Evolutionary conservation across 2,329 filamentous ascomycete genomes (phyloP).

Genomic region (Ceratocystis alfenasii): DNA sequence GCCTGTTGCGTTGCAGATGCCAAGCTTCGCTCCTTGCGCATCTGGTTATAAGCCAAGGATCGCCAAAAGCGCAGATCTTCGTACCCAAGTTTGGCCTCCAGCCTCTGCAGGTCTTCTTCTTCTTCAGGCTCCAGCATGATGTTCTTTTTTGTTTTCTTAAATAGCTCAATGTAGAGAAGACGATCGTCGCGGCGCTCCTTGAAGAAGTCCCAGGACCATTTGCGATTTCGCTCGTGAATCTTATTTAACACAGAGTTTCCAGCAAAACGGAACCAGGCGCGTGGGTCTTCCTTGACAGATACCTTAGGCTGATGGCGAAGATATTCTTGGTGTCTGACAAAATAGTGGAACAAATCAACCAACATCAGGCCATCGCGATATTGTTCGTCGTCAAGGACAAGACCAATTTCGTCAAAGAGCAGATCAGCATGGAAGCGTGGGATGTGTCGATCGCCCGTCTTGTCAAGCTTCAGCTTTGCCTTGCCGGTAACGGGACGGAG

Average conservation of each 20-base stretch:
- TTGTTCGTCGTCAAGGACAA: slow-evolving; percentile 94
- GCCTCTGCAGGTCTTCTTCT: slow-evolving; percentile 54
- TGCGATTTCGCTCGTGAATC: slow-evolving; percentile 84
- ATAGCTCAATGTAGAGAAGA: slow-evolving; percentile 76
- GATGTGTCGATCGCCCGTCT: slow-evolving; percentile 65
- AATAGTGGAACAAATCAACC: slow-evolving; percentile 96
- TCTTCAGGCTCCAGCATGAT: slow-evolving; percentile 59
- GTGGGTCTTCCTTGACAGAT: slow-evolving; percentile 75
- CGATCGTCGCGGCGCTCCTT: slow-evolving; percentile 85
- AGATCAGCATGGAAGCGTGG: slow-evolving; percentile 85
- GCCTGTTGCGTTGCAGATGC: slow-evolving; percentile 11
- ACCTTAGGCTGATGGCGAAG: slow-evolving; percentile 81
- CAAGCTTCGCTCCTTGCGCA: slow-evolving; percentile 62
- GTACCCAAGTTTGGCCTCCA: slow-evolving; percentile 83
- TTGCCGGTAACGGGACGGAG: slow-evolving; percentile 90
- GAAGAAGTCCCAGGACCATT: slow-evolving; percentile 96
- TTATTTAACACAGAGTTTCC: slow-evolving; percentile 80
- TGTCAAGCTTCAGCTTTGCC: slow-evolving; percentile 89
- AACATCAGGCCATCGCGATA: slow-evolving; percentile 97
- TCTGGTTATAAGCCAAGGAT: slow-evolving; percentile 81
- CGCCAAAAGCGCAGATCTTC: slow-evolving; percentile 97
- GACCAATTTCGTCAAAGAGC: slow-evolving; percentile 91
- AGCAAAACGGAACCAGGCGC: slow-evolving; percentile 86
- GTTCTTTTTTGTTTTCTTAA: slow-evolving; percentile 82
- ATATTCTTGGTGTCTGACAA: slow-evolving; percentile 94